Evolutionary conservation across 2,329 filamentous ascomycete species (phyloP), one percentile per base, ranked within the genome.

Genomic region (Boeremia exigua): DNA sequence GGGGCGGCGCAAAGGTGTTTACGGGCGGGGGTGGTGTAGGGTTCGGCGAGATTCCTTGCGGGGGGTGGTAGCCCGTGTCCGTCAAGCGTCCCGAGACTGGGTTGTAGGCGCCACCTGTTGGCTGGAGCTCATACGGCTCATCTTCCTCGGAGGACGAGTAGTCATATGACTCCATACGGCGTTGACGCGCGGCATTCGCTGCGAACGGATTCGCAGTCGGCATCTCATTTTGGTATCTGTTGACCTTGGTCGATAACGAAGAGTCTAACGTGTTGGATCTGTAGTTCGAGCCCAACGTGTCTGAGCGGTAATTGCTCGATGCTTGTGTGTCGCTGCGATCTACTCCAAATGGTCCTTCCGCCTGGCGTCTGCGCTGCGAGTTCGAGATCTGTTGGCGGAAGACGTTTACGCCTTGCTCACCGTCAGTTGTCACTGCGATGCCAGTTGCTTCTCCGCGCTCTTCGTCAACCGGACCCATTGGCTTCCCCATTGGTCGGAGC

Each of bases 141-240:
- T 75, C 74, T 19, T 77, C 74, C 49, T 77, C 74, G 1, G 74
- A 77, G 6, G 73, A 76, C 1, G 73, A 76, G 37, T 74, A 74
- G 30, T 71, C 69, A 40, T 77, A 77, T 6, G 62, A 71, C 25
- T 76, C 73, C 52, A 68, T 67, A 25, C 62, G 68, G 23, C 66
- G 65, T 49, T 66, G 63, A n/a, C 61, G 67, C 33, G 58, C 52
- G 19, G 59, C 56, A 37, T 63, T 62, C 12, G 53, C 58, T 9
- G 64, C 67, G 45, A 73, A 76, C 6, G 74, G 73, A 51, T 69
- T 76, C 11, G 70, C 46, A 12, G 61, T 51, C 6, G 72, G 72
- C 57, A 76, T 66, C 39, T 74, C 67, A 19, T 60, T 66, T 32
- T 67, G 71, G 56, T 75, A 75, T 17, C 65, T 67, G 32, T 65